Conservation (phyloP, 208 protist species). For the Leishmania arabica region DNA sequence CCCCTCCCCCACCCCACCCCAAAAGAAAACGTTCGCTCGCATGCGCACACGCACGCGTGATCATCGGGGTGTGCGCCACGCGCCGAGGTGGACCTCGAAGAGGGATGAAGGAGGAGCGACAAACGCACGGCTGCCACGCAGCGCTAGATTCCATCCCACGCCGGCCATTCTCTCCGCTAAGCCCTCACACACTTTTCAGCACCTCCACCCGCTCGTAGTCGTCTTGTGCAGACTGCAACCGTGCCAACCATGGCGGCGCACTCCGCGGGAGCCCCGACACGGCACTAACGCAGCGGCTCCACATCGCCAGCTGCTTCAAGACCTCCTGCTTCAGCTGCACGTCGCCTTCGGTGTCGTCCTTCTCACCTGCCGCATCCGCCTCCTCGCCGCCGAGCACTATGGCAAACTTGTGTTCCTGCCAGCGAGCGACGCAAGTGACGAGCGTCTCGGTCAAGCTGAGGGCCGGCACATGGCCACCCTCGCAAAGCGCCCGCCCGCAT, state of each 20-base stretch:
- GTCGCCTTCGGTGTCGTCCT: slow-evolving; percentile 14
- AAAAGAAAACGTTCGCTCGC: background rate
- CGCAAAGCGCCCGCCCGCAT: slow-evolving; percentile 33
- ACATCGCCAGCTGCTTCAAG: slow-evolving; percentile 41
- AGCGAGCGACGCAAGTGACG: slow-evolving; percentile 29
- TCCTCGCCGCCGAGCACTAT: slow-evolving; percentile 15
- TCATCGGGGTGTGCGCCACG: background rate
- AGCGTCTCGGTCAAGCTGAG: slow-evolving; percentile 26
- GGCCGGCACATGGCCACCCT: slow-evolving; percentile 15
- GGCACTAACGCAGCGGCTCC: slow-evolving; percentile 31
- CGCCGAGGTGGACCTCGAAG: background rate
- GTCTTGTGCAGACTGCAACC: slow-evolving; percentile 37
- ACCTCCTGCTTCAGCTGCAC: slow-evolving; percentile 15
- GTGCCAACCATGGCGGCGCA: slow-evolving; percentile 35
- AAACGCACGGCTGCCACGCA: background rate
- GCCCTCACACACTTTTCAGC: slow-evolving; percentile 30
- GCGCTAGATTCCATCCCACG: background rate
- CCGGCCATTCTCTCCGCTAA: background rate
- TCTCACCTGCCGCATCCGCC: background rate
- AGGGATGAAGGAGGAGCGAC: background rate
- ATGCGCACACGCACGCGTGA: background rate
- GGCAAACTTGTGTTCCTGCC: slow-evolving; percentile 28
- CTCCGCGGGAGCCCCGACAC: slow-evolving; percentile 11
- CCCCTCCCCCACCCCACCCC: too few relatives aligned
- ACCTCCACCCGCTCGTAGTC: slow-evolving; percentile 58